Conservation (phyloP, 2,329 filamentous ascomycete species). For the Microcera coccophila region DNA sequence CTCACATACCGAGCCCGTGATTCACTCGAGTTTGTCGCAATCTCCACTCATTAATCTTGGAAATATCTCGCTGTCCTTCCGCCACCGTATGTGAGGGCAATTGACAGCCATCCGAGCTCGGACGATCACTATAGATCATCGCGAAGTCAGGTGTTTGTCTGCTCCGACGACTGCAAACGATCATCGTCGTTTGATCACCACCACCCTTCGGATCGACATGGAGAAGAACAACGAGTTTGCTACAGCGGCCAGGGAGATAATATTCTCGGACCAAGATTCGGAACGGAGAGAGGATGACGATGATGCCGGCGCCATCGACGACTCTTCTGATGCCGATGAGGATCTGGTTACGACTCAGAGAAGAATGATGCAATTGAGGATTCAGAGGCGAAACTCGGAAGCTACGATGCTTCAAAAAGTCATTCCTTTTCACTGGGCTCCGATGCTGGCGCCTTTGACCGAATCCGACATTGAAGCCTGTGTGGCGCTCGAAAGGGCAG, state of each 20-base stretch:
- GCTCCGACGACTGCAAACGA: neutral
- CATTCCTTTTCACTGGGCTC: slow-evolving; percentile 59
- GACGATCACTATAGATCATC: neutral
- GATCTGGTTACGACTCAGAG: slow-evolving; percentile 36
- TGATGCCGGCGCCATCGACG: slow-evolving; percentile 36
- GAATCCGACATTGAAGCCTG: slow-evolving; percentile 60
- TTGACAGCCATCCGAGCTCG: neutral
- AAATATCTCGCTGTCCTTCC: neutral
- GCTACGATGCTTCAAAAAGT: slow-evolving; percentile 38
- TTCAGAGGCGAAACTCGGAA: slow-evolving; percentile 32
- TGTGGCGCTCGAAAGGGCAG: slow-evolving; percentile 51
- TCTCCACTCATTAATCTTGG: slow-evolving; percentile 6
- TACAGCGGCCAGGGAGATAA: slow-evolving; percentile 26
- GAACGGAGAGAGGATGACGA: slow-evolving; percentile 14
- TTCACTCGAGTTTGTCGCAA: slow-evolving; percentile 13
- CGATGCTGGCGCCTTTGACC: slow-evolving; percentile 62
- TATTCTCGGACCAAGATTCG: slow-evolving; percentile 19
- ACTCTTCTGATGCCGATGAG: slow-evolving; percentile 38
- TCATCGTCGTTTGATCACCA: too few species aligned
- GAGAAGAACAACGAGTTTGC: slow-evolving; percentile 26
- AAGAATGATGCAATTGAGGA: slow-evolving; percentile 38
- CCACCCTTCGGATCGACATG: slow-evolving; percentile 1
- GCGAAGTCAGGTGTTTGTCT: neutral
- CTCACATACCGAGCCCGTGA: slow-evolving; percentile 17
- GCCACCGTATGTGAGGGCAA: too few species aligned